Evolutionary conservation across 805 yeast genomes (phyloP), one percentile per base, ranked within the genome.

Genomic region (Limtongia smithiae): DNA sequence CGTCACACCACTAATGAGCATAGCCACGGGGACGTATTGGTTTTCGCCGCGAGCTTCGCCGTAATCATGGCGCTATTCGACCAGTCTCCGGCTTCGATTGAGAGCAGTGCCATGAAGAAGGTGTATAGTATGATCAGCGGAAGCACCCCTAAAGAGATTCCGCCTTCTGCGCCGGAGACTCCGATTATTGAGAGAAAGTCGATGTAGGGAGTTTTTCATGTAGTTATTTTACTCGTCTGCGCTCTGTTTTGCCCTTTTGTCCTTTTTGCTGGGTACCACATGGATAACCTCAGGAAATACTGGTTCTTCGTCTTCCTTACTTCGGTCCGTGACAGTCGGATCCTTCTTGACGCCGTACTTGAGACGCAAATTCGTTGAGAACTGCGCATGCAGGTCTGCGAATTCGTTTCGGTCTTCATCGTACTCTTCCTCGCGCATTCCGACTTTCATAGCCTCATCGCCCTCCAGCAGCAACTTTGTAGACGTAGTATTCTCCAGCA

Each of bases 21-120:
- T 21, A 51, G 56, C 21, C 27, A 64, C 32, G 68, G 71, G 40
- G 69, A 67, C 17, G 59, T 60, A 3, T 42, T 56, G 11, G 55
- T 68, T 38, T 68, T 69, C 53, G 64, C 69, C 6, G 56, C 49
- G 3, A 55, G 66, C 6, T 46, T 69, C 40, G 69, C 70, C 5
- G 49, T 58, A 3, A 52, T 66, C 17, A 65, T 67, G 67, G 50
- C 63, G 21, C 41, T 66, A 12, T 57, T 58, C 44, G 66, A 66
- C 32, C 38, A 51, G 12, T 50, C 61, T 27, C 68, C 68, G 5
- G 58, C 48, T 34, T 48, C 65, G 11, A 54, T 66, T 22, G 50
- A 56, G 6, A 55, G 53, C 37, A 20, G 25, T 3, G 50, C 62
- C 7, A 36, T 51, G 15, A 50, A 39, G 36, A 44, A 44, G 21